These are phyloP conservation scores for Colletotrichum melonis DNA, from an alignment of 2,329 filamentous ascomycete species.

Conservation along the genomic window DNA sequence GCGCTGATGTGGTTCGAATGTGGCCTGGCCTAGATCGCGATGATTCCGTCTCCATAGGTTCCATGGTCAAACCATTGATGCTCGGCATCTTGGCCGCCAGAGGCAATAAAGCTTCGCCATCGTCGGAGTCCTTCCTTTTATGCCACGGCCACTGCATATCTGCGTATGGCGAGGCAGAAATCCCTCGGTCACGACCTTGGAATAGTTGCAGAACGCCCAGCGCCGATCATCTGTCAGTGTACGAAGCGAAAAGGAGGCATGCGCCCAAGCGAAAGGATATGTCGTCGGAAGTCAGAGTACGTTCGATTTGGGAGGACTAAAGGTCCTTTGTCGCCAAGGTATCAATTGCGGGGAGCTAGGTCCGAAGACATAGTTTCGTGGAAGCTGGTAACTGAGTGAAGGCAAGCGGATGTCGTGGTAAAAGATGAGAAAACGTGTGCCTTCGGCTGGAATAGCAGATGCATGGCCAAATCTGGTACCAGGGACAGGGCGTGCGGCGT, in stretches of 20 bases:
- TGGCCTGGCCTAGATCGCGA: constrained; percentile 50
- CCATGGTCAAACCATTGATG: constrained; percentile 44
- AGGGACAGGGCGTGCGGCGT: constrained; percentile 9
- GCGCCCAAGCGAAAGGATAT: constrained; percentile 21
- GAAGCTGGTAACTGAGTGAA: constrained; percentile 11
- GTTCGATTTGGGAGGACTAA: constrained; percentile 15
- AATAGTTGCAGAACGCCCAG: constrained; percentile 10
- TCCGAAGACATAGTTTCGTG: constrained; percentile 31
- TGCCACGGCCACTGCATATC: constrained; percentile 52
- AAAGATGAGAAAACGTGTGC: constrained; percentile 34
- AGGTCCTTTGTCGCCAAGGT: constrained; percentile 21
- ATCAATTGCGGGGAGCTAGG: constrained; percentile 26
- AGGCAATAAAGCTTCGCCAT: constrained; percentile 47
- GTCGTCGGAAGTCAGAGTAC: constrained; percentile 16
- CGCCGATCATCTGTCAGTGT: constrained; percentile 32
- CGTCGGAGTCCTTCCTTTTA: constrained; percentile 46
- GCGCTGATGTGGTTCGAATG: constrained; percentile 63
- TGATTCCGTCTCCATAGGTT: constrained; percentile 43
- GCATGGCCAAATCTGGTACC: constrained; percentile 26
- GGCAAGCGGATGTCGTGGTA: constrained; percentile 19
- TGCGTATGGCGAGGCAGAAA: constrained; percentile 25
- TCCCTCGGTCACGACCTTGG: constrained; percentile 33
- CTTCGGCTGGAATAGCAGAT: constrained; percentile 31
- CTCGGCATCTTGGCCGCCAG: constrained; percentile 44
- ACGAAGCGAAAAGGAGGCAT: constrained; percentile 30